Base-by-base conservation (phyloP, 306 rosid species). In the peach (Prunus persica) region DNA sequence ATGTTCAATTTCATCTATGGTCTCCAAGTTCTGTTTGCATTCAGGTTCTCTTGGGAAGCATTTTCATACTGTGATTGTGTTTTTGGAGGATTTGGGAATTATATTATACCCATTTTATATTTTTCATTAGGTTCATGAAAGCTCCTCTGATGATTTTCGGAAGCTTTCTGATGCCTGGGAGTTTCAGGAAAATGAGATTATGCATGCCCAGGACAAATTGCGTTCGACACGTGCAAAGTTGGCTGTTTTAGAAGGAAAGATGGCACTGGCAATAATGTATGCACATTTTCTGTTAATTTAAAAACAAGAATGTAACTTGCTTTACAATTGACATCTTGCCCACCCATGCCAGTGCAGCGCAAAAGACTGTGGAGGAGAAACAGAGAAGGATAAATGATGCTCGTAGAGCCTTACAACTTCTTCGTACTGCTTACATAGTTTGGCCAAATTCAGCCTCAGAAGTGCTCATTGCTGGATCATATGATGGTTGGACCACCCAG, bases 401-500 rank as follows among this genome's bases (percentile, higher is more conserved):
- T 51, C 78, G 56, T 28, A 82, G 87, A 80, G 90, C 96, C 79
- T 67, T 83, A 80, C 82, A 68, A 45, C 66, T 83, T 73, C 88
- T 96, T 76, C 91, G 84, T 50, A 55, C 80, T 56, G 72, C 89
- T 74, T 82, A 85, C 82, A 80, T 96, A 76, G 87, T 89, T 50
- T 96, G 97, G 97, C 88, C 93, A 22, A 93, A 74, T 83, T 62
- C 82, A 63, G 99, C 96, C 81, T 84, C 97, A 5, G 91, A 89
- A 84, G 99, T 96, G 82, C 84, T 91, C 73, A 78, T 96, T 58
- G 79, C 74, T 6, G 99, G 98, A 73, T 96, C 99, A 32, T 96
- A 88, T 75, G 98, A 96, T 85, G 99, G 99, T 75, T 92, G 99
- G 98, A 81, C 93, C 43, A 76, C 87, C 66, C 86, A 91, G 99